Base-by-base conservation (phyloP, 1,284 basidiomycete species). In the Melampsora americana region DNA sequence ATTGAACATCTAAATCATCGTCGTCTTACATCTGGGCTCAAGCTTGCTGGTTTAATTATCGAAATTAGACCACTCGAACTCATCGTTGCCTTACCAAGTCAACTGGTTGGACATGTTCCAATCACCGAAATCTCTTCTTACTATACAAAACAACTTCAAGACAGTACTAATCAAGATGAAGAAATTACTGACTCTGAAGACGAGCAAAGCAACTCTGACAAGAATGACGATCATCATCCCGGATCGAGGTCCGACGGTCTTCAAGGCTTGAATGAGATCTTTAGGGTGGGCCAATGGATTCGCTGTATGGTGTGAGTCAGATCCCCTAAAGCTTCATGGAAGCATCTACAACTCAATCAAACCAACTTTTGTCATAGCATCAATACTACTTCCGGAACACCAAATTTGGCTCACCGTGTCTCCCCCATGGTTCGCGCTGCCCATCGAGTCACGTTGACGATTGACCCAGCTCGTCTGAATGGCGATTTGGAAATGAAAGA, bases 21-120 rank as follows among this genome's bases (percentile, higher is more conserved):
- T 46, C 89, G 94, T 79, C 86, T 98, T 9, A 84, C 87, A 48
- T 86, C 89, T 44, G 95, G 95, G 46, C 93, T 93, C 85, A 92
- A 90, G 81, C 86, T 98, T 23, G 86, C 99, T 44, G 90, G 90
- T 44, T 91, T 93, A 83, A 87, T 99, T 66, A 87, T 93, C 79
- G 89, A 91, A 18, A 87, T 99, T 65, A 89, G 93, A 78, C 92
- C 95, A 3, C 88, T 99, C 30, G 92, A 92, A 64, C 87, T 99
- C 60, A 88, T 99, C 76, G 86, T 99, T 30, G 97, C 95, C 7
- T 86, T 99, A 28, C 95, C 96, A 28, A 92, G 95, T 82, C 95
- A 99, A 85, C 88, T 99, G 59, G 88, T 94, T 79, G 96, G 89
- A 4, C 95, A 99, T 83, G 87, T 99, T 32, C 95, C 96, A 12